Percentiles rank a stretch among this genome's conserved stretches.
phyloP scores from a whole-genome alignment of 371 early-diverging fungal genomes.

The Mortierella sp. region DNA sequence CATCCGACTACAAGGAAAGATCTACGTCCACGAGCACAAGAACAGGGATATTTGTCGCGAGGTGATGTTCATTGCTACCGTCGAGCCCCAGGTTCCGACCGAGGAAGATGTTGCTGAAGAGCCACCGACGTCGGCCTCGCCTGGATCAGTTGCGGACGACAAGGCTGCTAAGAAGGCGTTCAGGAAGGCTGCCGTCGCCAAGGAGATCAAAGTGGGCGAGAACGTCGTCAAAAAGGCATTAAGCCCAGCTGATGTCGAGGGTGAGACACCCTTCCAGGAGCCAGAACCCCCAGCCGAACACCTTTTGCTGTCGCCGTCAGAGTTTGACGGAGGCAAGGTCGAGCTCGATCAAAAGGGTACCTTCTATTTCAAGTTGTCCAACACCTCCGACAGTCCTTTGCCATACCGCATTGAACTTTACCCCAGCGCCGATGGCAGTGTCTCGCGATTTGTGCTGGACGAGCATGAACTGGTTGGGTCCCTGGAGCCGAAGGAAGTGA shows the following conservation, averaged over 20 bases:
- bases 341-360: conserved; percentile 66
- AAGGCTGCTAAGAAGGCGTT: not conserved
- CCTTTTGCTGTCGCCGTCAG: conserved; percentile 62
- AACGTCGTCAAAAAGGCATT: not conserved
- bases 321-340: conserved; percentile 72
- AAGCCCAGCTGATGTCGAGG: not conserved
- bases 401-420: conserved; percentile 59
- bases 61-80: conserved; percentile 66
- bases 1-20: conserved; percentile 63
- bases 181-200: not conserved
- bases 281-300: conserved; percentile 29
- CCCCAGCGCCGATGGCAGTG: conserved; percentile 21
- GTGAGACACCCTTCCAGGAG: not conserved
- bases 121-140: not conserved
- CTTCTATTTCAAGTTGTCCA: conserved; percentile 74
- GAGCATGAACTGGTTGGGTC: conserved; percentile 41
- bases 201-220: not conserved
- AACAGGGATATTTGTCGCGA: conserved; percentile 91
- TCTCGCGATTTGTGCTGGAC: conserved; percentile 51
- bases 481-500: conserved; percentile 67
- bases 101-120: not conserved
- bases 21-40: conserved; percentile 90
- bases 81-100: conserved; percentile 18
- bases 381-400: conserved; percentile 59
- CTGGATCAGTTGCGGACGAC: not conserved